These are phyloP conservation scores for Silene noctiflora DNA, from an alignment of 179 eudicot species.

Conservation along the genomic window DNA sequence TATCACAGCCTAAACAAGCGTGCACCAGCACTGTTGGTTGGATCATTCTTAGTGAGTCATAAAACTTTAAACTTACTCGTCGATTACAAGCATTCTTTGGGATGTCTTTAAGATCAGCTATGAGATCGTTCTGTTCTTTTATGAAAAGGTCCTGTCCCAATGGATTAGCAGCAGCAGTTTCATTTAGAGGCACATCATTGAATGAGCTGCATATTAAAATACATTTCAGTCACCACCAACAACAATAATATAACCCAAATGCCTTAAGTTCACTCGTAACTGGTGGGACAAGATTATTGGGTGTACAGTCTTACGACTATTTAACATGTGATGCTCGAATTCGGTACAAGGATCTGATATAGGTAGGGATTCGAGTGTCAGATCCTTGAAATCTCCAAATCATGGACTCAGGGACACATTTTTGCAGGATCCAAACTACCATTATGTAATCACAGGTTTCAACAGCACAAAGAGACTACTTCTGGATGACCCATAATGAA, in stretches of 20 bases:
- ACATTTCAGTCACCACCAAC: neutral
- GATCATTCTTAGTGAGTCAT: neutral
- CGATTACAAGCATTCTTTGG: slow-evolving; percentile 97
- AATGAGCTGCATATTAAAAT: slow-evolving; percentile 54
- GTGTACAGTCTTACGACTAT: neutral
- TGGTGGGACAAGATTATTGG: neutral
- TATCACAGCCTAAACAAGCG: neutral
- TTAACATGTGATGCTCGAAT: neutral
- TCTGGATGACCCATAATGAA: neutral
- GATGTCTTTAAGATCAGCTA: slow-evolving; percentile 73
- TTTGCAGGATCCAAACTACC: neutral
- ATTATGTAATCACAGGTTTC: neutral
- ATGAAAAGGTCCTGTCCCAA: slow-evolving; percentile 73
- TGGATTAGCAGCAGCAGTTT: slow-evolving; percentile 57
- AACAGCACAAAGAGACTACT: neutral
- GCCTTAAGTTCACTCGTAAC: neutral
- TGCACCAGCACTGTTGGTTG: slow-evolving; percentile 1
- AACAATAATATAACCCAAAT: neutral
- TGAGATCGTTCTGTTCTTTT: slow-evolving; percentile 88
- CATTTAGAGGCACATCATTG: slow-evolving; percentile 67
- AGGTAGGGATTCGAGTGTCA: neutral
- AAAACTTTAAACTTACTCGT: slow-evolving; percentile 46
- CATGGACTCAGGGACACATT: neutral
- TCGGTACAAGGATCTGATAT: neutral
- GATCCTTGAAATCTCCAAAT: neutral